phyloP scores from a whole-genome alignment of 371 early-diverging fungal genomes.

The Blastocladiella emersonii region DNA sequence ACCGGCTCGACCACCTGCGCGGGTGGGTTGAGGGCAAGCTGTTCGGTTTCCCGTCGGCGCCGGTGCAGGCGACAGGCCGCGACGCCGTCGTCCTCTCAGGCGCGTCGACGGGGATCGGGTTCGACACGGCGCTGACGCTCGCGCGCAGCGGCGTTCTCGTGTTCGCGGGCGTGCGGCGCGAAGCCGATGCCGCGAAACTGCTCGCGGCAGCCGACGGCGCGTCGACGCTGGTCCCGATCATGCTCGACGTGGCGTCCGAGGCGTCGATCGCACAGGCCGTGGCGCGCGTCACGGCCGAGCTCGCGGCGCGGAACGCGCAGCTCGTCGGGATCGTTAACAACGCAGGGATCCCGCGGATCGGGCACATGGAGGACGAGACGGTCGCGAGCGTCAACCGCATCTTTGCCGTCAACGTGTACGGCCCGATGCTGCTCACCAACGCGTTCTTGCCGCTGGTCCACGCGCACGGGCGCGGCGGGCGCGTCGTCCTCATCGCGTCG shows the following conservation, averaged over 20 bases:
- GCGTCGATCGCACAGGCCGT: background rate
- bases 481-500: background rate
- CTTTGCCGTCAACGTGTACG: background rate
- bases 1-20: background rate
- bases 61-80: background rate
- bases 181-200: background rate
- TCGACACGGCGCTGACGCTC: constrained; percentile 25
- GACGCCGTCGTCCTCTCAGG: constrained; percentile 13
- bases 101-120: constrained; percentile 34
- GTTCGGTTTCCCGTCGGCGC: background rate
- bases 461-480: background rate
- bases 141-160: constrained; percentile 14
- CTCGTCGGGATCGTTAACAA: background rate
- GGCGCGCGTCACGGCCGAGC: background rate
- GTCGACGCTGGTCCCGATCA: background rate
- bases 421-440: background rate
- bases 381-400: background rate
- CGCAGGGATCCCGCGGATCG: background rate
- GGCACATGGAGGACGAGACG: background rate
- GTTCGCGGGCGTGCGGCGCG: constrained; percentile 4
- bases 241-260: background rate
- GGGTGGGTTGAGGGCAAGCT: background rate
- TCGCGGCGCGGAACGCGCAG: background rate
- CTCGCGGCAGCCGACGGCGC: no score
- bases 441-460: background rate